phyloP scores from a whole-genome alignment of 768 basidiomycete genomes.

The Suillus bovinus region DNA sequence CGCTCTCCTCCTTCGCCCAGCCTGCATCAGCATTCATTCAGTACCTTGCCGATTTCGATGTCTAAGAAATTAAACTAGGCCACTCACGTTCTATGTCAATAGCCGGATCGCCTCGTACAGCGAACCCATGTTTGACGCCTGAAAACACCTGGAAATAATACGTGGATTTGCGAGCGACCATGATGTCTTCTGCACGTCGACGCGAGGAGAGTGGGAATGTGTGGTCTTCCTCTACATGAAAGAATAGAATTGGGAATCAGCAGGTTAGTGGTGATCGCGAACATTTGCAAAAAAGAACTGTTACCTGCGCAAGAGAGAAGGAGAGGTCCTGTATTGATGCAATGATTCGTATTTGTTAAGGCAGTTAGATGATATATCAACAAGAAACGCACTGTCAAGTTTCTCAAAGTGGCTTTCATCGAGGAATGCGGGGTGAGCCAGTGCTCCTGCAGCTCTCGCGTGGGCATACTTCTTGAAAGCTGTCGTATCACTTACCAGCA shows the following conservation, averaged over 20 bases:
- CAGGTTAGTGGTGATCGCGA: background rate
- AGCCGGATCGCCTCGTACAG: slow-evolving; percentile 17
- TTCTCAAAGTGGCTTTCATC: slow-evolving; percentile 54
- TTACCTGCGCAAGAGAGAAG: slow-evolving; percentile 26
- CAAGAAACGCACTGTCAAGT: slow-evolving; percentile 39
- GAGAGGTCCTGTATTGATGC: slow-evolving; percentile 16
- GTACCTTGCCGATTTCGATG: background rate
- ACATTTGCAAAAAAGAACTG: background rate
- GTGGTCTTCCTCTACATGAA: slow-evolving; percentile 46
- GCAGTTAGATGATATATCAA: background rate
- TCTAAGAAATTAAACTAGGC: too few relatives aligned
- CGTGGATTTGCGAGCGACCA: slow-evolving; percentile 45
- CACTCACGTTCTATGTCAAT: slow-evolving; percentile 22
- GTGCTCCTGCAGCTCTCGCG: slow-evolving; percentile 34
- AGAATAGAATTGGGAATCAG: slow-evolving; percentile 1
- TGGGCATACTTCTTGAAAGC: background rate
- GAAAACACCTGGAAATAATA: slow-evolving; percentile 62
- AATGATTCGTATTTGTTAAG: background rate
- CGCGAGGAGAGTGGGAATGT: slow-evolving; percentile 51
- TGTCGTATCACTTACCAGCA: slow-evolving; percentile 37
- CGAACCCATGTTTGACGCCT: slow-evolving; percentile 32
- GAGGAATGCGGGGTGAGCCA: slow-evolving; percentile 53
- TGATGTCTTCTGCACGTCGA: slow-evolving; percentile 54
- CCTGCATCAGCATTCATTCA: slow-evolving; percentile 31
- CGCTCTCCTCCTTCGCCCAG: slow-evolving; percentile 61